A percentile compares a stretch with the other conserved stretches of the same genome.
Conservation (phyloP, 768 basidiomycete genomes). For the Tylopilus cervinicoccineus region DNA sequence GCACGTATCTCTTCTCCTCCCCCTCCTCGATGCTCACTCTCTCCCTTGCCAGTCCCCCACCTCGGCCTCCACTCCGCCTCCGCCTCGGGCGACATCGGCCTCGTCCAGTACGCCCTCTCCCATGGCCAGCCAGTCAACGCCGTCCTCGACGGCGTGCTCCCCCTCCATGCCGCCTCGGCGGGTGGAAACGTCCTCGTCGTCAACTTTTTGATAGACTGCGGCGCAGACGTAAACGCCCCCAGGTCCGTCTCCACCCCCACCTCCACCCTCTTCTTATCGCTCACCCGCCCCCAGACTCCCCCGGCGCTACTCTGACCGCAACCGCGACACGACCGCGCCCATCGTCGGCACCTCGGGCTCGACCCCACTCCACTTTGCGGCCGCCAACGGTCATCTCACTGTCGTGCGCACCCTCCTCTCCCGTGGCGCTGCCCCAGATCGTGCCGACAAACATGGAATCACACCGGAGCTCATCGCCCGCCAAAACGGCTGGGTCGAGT, state of each 20-base stretch:
- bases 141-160: slow-evolving; percentile 93
- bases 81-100: slow-evolving; percentile 83
- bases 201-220: slow-evolving; percentile 81
- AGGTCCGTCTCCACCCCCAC: slow-evolving; percentile 58
- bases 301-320: slow-evolving; percentile 69
- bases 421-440: slow-evolving; percentile 77
- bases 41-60: slow-evolving; percentile 53
- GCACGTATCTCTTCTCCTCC: slow-evolving; percentile 27
- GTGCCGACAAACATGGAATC: slow-evolving; percentile 86
- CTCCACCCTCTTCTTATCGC: slow-evolving; percentile 10
- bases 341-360: slow-evolving; percentile 84
- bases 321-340: slow-evolving; percentile 59
- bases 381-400: slow-evolving; percentile 85
- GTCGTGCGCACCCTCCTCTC: slow-evolving; percentile 79
- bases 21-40: neutral
- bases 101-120: slow-evolving; percentile 88
- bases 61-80: slow-evolving; percentile 77
- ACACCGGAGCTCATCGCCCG: slow-evolving; percentile 83
- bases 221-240: slow-evolving; percentile 97
- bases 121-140: slow-evolving; percentile 97
- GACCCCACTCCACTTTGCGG: slow-evolving; percentile 95
- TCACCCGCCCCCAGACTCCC: slow-evolving; percentile 48
- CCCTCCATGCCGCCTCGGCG: slow-evolving; percentile 91
- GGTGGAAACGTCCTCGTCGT: slow-evolving; percentile 90
- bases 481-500: slow-evolving; percentile 75